Base-by-base conservation (phyloP, 805 yeast species). In the Ogataea dorogensis region DNA sequence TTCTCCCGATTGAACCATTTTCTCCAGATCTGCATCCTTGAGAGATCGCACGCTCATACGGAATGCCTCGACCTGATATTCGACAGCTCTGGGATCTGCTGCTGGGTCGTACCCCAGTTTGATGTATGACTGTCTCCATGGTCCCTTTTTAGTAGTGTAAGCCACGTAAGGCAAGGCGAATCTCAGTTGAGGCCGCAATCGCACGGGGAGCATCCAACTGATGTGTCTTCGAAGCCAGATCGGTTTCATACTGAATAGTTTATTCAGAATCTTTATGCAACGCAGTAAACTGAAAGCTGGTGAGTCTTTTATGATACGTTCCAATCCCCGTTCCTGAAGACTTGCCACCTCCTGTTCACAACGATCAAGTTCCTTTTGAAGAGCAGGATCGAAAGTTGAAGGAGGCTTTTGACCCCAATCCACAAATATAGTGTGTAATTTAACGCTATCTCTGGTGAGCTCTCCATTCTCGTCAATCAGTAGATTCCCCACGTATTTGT, bases 101-200 rank as follows among this genome's bases (percentile, higher is more conserved):
- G 74, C 64, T 0, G 98, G 97, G 59, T 91, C 86, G 24, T 79
- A 68, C 1, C 96, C 97, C 47, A 79, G 77, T 46, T 67, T 73
- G 28, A 88, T 79, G 56, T 82, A 87, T 8, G 93, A 77, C 42
- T 86, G 87, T 50, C 98, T 72, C 95, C 96, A 93, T 0, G 98
- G 98, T 0, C 98, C 98, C 52, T 83, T 84, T 23, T 83, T 77
- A 56, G 79, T 84, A 26, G 86, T 73, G 56, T 79, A 93, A 0
- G 96, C 73, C 0, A 87, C 83, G 56, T 85, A 81, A 0, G 98
- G 95, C 32, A 93, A 58, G 0, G 96, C 94, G 44, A 74, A 79
- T 49, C 83, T 79, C 28, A 91, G 53, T 45, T 53, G 77, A 52
- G 58, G 57, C 49, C 59, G 63, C 46, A 58, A 64, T 38, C 50